A percentile compares a stretch with the other conserved stretches of the same genome.
Conservation (phyloP, 371 early-diverging fungal genomes). For the Rhizopus delemar region DNA sequence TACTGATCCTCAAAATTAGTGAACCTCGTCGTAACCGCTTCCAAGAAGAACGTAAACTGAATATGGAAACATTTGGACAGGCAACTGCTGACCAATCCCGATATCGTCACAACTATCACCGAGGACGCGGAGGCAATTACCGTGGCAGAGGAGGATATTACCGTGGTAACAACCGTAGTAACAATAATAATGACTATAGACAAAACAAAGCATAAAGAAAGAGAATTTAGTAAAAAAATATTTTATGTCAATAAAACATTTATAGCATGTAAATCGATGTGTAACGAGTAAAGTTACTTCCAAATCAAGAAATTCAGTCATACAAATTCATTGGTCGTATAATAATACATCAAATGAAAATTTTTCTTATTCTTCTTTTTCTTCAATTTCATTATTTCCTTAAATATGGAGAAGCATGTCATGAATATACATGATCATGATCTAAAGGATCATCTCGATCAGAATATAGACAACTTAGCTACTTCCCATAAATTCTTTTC, state of each 20-base stretch:
- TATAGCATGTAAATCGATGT: too few species aligned
- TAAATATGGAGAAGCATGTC: neutral
- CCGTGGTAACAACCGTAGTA: slow-evolving; percentile 33
- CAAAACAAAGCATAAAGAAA: slow-evolving; percentile 12
- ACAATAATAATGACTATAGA: slow-evolving; percentile 11
- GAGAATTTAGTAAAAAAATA: too few species aligned
- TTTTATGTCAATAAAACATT: too few species aligned
- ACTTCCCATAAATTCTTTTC: slow-evolving; percentile 27
- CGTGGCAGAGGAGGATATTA: slow-evolving; percentile 58
- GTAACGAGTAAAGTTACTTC: too few species aligned
- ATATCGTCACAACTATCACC: slow-evolving; percentile 54
- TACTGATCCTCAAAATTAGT: slow-evolving; percentile 11
- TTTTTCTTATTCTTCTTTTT: too few species aligned
- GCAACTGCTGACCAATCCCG: slow-evolving; percentile 67
- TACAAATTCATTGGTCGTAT: too few species aligned
- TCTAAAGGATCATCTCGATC: neutral
- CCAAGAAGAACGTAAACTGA: slow-evolving; percentile 86
- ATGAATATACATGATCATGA: neutral
- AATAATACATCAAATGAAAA: too few species aligned
- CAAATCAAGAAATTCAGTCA: too few species aligned
- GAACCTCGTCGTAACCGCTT: slow-evolving; percentile 75
- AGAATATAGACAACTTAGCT: neutral
- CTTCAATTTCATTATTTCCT: too few species aligned
- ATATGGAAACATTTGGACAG: slow-evolving; percentile 96
- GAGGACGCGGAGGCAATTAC: slow-evolving; percentile 55